A percentile compares a stretch with the other conserved stretches of the same genome.
These are phyloP conservation scores for Tubosaeta sp. DNA, from an alignment of 768 basidiomycete species.

Conservation along the genomic window DNA sequence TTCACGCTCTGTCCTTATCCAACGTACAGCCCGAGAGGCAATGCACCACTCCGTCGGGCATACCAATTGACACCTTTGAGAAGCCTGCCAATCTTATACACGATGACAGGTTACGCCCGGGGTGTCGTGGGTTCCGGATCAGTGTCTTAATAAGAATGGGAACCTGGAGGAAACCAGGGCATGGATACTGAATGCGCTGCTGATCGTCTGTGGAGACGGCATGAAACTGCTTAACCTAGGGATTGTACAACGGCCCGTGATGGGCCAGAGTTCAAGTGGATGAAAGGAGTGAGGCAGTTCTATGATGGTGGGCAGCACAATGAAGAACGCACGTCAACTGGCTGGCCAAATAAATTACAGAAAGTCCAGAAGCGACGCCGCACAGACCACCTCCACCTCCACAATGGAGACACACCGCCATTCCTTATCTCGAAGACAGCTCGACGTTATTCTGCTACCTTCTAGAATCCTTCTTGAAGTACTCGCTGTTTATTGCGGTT, in stretches of 20 bases:
- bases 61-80: background rate
- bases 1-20: background rate
- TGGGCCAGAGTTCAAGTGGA: background rate
- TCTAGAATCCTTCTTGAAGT: conserved; percentile 61
- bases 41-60: background rate
- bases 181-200: no score
- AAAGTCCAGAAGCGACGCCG: conserved; percentile 18
- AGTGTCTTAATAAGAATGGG: no score
- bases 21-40: conserved; percentile 10
- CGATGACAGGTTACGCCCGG: no score
- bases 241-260: no score
- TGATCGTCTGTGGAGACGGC: no score
- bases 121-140: no score
- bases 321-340: conserved; percentile 24
- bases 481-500: conserved; percentile 80
- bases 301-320: conserved; percentile 8
- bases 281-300: conserved; percentile 3
- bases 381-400: conserved; percentile 7
- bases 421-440: background rate
- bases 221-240: no score
- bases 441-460: conserved; percentile 20
- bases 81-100: background rate
- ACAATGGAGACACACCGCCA: conserved; percentile 5
- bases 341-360: conserved; percentile 26
- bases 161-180: no score